Conservation (phyloP, 352 stramenopile genomes). For the Blastocystis sp. region DNA sequence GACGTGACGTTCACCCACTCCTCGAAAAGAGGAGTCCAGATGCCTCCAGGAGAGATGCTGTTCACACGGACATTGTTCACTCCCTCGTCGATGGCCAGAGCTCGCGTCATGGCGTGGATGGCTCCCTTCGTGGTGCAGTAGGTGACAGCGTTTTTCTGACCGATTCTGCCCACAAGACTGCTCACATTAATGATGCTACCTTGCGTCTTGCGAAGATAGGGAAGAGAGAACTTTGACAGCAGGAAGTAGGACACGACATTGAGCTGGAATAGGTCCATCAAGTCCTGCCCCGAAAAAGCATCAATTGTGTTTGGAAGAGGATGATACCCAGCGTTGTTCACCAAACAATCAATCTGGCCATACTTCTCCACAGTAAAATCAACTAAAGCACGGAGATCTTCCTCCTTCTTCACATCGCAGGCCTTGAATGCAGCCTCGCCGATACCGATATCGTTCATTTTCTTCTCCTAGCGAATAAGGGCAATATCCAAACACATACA, state of each 20-base stretch:
- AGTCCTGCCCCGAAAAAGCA: slow-evolving; percentile 25
- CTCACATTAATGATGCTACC: slow-evolving; percentile 57
- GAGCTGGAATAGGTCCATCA: slow-evolving; percentile 59
- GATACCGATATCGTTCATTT: slow-evolving; percentile 41
- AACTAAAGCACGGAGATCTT: slow-evolving; percentile 28
- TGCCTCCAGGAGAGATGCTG: slow-evolving; percentile 50
- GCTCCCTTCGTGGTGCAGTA: slow-evolving; percentile 59
- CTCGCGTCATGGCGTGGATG: slow-evolving; percentile 53
- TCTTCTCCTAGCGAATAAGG: slow-evolving; percentile 26
- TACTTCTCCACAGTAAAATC: slow-evolving; percentile 59
- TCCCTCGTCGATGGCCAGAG: slow-evolving; percentile 54
- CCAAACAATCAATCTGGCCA: slow-evolving; percentile 59
- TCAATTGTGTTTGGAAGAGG: slow-evolving; percentile 50
- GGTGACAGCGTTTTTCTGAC: slow-evolving; percentile 42
- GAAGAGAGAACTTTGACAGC: slow-evolving; percentile 44
- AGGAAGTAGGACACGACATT: slow-evolving; percentile 59
- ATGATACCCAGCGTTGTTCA: slow-evolving; percentile 59
- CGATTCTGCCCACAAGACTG: slow-evolving; percentile 37
- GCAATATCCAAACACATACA: neutral
- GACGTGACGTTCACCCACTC: slow-evolving; percentile 48
- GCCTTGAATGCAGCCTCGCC: slow-evolving; percentile 47
- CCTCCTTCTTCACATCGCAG: slow-evolving; percentile 59
- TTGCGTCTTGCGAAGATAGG: slow-evolving; percentile 57
- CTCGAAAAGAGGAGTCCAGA: slow-evolving; percentile 59
- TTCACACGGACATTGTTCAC: slow-evolving; percentile 54